phyloP scores from a whole-genome alignment of 2,329 filamentous ascomycete genomes.

The Trichoderma sp. region DNA sequence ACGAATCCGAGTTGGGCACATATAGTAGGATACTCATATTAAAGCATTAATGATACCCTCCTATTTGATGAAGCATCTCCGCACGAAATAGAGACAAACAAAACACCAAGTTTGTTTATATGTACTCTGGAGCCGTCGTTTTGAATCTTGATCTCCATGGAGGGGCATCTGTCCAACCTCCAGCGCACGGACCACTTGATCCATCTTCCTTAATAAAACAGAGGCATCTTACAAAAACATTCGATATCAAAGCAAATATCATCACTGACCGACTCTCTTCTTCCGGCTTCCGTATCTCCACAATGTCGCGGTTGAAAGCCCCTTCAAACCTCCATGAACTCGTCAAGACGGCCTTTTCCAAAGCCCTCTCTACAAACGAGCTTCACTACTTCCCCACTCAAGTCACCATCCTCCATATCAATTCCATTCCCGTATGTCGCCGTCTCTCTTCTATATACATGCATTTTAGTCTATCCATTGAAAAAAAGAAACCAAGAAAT shows the following conservation, averaged over 20 bases:
- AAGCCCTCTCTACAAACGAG: constrained; percentile 47
- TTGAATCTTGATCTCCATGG: neutral
- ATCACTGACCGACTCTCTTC: neutral
- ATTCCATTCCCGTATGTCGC: constrained; percentile 41
- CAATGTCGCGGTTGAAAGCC: constrained; percentile 39
- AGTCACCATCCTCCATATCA: constrained; percentile 45
- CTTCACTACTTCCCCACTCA: constrained; percentile 54
- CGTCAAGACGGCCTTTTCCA: constrained; percentile 48
- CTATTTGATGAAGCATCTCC: neutral
- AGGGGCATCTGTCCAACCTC: neutral
- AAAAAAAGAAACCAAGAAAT: neutral
- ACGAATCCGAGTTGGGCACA: neutral
- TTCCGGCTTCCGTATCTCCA: neutral
- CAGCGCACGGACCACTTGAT: constrained; percentile 8
- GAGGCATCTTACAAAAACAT: neutral
- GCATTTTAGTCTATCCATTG: neutral
- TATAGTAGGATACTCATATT: neutral
- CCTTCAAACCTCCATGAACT: constrained; percentile 50
- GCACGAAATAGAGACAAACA: neutral
- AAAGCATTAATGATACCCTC: neutral
- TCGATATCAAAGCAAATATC: neutral
- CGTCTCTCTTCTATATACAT: neutral
- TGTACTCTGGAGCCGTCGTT: neutral
- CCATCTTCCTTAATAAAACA: neutral
- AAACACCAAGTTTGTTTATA: neutral